Conservation (phyloP, 768 basidiomycete genomes). For the Amyloporia xantha region DNA sequence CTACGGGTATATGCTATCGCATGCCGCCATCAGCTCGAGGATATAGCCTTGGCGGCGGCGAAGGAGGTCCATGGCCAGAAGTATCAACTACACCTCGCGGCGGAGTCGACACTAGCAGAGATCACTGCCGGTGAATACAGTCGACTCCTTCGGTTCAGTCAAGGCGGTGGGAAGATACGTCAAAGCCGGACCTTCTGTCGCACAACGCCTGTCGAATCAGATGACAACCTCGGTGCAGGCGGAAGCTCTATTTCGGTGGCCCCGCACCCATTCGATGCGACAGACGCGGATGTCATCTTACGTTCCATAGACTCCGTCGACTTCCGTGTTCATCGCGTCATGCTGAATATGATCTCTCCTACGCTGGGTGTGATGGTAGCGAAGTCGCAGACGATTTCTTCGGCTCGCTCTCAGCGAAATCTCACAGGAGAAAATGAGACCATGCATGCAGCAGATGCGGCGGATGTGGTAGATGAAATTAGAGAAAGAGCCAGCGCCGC, state of each 20-base stretch:
- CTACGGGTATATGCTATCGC: conserved; percentile 6
- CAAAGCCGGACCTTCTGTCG: background rate
- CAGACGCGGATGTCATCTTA: conserved; percentile 10
- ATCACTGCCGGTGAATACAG: conserved; percentile 12
- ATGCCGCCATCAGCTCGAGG: conserved; percentile 7
- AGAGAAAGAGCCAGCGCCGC: too few relatives aligned
- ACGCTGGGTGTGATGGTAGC: conserved; percentile 10
- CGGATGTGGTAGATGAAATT: too few relatives aligned
- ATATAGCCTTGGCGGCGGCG: conserved; percentile 10
- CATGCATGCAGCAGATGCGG: background rate
- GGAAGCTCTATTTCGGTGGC: background rate
- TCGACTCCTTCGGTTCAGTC: conserved; percentile 7
- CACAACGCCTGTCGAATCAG: background rate
- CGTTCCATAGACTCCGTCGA: conserved; percentile 9
- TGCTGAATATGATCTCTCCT: conserved; percentile 10
- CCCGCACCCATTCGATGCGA: conserved; percentile 6
- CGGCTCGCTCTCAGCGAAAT: too few relatives aligned
- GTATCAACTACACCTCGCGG: too few relatives aligned
- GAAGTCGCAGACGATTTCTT: background rate
- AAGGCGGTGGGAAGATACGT: background rate
- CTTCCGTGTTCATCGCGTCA: conserved; percentile 9
- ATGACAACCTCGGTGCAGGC: background rate
- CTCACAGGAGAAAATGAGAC: background rate
- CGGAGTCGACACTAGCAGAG: conserved; percentile 3
- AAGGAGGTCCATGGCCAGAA: conserved; percentile 6